Base-by-base conservation (phyloP, 805 yeast genomes). In the Nakazawaea holstii region DNA sequence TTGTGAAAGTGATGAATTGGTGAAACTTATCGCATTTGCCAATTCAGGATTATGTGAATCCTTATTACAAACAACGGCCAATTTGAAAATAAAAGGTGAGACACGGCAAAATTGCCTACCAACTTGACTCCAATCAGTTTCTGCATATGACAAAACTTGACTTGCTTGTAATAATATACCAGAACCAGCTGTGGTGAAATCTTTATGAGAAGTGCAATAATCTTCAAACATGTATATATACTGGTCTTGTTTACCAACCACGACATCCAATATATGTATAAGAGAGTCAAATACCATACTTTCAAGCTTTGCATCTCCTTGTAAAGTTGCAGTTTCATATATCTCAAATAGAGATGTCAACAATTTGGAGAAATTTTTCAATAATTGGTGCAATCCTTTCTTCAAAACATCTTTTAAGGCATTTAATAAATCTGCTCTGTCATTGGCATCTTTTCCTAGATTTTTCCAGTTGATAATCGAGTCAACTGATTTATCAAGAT, bases 71-170 rank as follows among this genome's bases (percentile, higher is more conserved):
- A 64, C 39, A 3, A 64, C 58, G 1, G 78, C 62, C 6, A 76
- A 48, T 50, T 72, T 73, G 45, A 83, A 58, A 37, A 84, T 56
- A 41, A 80, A 65, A 4, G 79, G 70, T 15, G 79, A 70, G 8
- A 79, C 70, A 43, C 90, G 74, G 55, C 88, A 82, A 36, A 81
- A 64, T 0, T 87, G 77, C 57, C 88, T 70, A 4, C 87, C 82
- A 40, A 77, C 69, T 33, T 79, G 71, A 59, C 70, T 79, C 89
- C 90, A 83, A 41, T 72, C 77, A 2, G 69, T 62, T 36, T 69
- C 70, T 13, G 80, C 81, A 33, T 70, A 69, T 10, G 67, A 57
- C 53, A 81, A 79, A 41, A 74, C 65, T 9, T 63, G 66, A 2
- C 78, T 27, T 6, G 41, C 50, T 13, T 35, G 36, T 17, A 20